Evolutionary conservation across 139 green algal genomes (phyloP), one percentile per base, ranked within the genome.

Genomic region (Haematococcus lacustris): DNA sequence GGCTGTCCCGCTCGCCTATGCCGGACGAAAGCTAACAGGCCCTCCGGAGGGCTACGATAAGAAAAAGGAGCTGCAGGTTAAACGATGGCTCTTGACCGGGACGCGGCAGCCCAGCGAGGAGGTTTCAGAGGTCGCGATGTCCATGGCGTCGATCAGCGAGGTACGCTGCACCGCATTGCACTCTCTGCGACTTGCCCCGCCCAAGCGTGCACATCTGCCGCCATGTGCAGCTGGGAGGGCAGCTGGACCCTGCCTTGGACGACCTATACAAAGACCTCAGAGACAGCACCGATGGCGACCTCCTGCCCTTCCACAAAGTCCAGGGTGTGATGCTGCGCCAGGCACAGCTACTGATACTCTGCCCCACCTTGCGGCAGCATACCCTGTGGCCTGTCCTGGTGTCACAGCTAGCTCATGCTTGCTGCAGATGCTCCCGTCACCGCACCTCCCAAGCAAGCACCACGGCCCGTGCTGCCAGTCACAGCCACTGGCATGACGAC

Each of bases 31-130:
- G 67, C 67, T 84, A 0, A 78, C 67, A 2, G 79, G 73, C 1
- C 79, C 79, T 30, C 74, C 79, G 0, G 79, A 84, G 41, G 79
- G 74, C 0, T 84, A 84, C 35, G 74, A 71, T 32, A 71, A 68
- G 32, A 81, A 78, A 35, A 80, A 84, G 51, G 79, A 84, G 43
- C 67, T 73, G 0, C 71, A 80, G 40, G 68, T 84, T 35, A 84
- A 84, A 68, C 13, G 51, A 25, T 84, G 79, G 79, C 70, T 79
- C 26, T 66, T 13, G 2, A 72, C 32, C 3, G 47, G 30, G 6
- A 34, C 69, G 3, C 37, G 26, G 4, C 33, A 13, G 39, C 3
- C 30, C 28, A 25, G 38, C 3, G 28, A 53, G 9, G 51, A 67
- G 26, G 26, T 23, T 13, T 60, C 57, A 43, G 70, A 68, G 13